A percentile compares a stretch with the other conserved stretches of the same genome.
Evolutionary conservation across 2,329 filamentous ascomycete genomes (phyloP).

Genomic region (Stemphylium lycopersici): DNA sequence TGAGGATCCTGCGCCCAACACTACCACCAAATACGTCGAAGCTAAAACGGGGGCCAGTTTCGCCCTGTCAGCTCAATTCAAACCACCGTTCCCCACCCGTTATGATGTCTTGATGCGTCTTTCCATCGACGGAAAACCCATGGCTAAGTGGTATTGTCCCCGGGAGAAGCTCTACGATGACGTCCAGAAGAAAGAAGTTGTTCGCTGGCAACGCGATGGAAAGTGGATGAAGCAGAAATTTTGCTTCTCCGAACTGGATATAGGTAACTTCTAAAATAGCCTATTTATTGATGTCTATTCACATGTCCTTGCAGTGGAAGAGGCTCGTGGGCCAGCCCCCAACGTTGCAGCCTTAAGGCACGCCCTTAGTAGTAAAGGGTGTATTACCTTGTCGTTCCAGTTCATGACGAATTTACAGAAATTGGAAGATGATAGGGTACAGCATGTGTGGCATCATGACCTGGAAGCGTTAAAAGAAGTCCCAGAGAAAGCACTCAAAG

Average conservation of each 20-base stretch:
- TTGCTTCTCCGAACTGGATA: conserved; percentile 13
- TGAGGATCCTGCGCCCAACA: neutral
- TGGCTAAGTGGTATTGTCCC: neutral
- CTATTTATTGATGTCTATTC: neutral
- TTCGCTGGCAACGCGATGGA: neutral
- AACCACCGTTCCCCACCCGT: neutral
- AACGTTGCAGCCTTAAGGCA: neutral
- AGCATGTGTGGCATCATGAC: neutral
- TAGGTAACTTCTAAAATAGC: conserved; percentile 5
- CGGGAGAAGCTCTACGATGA: neutral
- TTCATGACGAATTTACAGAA: neutral
- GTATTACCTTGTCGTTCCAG: neutral
- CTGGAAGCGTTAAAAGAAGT: neutral
- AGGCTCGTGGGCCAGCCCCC: neutral
- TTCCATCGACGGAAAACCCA: neutral
- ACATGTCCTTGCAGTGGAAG: neutral
- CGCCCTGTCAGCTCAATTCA: conserved; percentile 1
- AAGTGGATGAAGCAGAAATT: conserved; percentile 4
- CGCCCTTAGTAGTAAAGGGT: neutral
- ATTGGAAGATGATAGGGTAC: neutral
- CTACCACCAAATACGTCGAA: conserved; percentile 15
- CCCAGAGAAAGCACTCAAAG: conserved; percentile 18
- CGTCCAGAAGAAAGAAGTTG: neutral
- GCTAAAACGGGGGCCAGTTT: conserved; percentile 8
- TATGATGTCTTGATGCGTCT: neutral